phyloP scores from a whole-genome alignment of 140 eudicot species.

The Stevia rebaudiana region DNA sequence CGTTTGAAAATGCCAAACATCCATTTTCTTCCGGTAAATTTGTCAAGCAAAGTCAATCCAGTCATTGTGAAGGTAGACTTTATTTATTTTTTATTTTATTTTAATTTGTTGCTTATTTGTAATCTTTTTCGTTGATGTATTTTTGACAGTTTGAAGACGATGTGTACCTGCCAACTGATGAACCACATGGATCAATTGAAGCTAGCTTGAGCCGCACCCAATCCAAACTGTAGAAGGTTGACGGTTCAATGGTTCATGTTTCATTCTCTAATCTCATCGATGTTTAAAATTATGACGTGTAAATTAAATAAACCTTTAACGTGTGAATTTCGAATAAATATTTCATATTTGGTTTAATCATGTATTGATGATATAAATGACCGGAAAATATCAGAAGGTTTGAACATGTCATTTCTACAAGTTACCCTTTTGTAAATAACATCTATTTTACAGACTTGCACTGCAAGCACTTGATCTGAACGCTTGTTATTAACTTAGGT shows the following conservation, averaged over 20 bases:
- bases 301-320: background rate
- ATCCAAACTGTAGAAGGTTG: constrained; percentile 60
- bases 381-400: background rate
- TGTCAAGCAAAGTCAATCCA: constrained; percentile 72
- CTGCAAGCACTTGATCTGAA: no score
- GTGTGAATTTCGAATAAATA: background rate
- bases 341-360: background rate
- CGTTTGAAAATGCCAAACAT: constrained; percentile 89
- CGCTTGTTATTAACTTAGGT: no score
- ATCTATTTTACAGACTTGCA: no score
- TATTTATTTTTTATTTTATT: background rate
- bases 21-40: constrained; percentile 86
- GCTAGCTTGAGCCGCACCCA: constrained; percentile 70
- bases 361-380: background rate
- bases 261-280: background rate
- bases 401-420: no score
- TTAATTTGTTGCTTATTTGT: background rate
- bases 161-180: constrained; percentile 86
- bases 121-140: constrained; percentile 3
- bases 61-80: constrained; percentile 73
- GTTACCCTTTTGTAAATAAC: no score
- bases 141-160: constrained; percentile 79
- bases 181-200: constrained; percentile 95
- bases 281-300: background rate
- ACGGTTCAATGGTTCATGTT: constrained; percentile 11